Percentiles rank a stretch among this genome's conserved stretches.
These are phyloP conservation scores for Draba incana DNA, from an alignment of 345 rosid genomes.

Conservation along the genomic window DNA sequence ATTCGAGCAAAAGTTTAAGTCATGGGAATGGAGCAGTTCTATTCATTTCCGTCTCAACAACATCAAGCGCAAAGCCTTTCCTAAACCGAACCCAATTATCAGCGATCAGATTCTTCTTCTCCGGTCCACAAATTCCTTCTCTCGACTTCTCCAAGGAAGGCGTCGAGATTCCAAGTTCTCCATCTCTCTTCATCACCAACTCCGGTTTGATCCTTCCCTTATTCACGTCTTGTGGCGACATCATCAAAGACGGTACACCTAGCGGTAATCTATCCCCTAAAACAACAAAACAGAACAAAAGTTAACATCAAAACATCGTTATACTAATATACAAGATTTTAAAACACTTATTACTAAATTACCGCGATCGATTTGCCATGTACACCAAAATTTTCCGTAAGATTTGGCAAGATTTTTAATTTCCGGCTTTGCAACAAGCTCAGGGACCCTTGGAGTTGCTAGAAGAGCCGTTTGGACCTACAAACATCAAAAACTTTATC, in stretches of 20 bases:
- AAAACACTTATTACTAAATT: background rate
- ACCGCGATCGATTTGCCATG: constrained; percentile 89
- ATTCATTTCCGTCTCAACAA: constrained; percentile 53
- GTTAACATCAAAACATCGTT: background rate
- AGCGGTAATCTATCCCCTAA: constrained; percentile 73
- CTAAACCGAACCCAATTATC: constrained; percentile 80
- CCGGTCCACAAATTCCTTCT: constrained; percentile 61
- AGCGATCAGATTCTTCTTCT: constrained; percentile 62
- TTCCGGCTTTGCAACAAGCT: constrained; percentile 63
- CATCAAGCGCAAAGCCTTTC: constrained; percentile 63
- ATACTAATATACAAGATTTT: background rate
- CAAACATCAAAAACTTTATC: background rate
- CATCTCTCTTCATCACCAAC: constrained; percentile 54
- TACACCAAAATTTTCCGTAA: constrained; percentile 92
- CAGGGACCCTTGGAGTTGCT: constrained; percentile 72
- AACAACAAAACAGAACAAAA: background rate
- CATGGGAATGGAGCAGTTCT: constrained; percentile 54
- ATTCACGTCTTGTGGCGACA: constrained; percentile 70
- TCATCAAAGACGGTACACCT: constrained; percentile 68
- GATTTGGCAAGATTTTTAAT: constrained; percentile 64
- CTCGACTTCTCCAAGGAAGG: constrained; percentile 48
- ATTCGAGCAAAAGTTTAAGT: background rate
- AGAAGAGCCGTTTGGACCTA: constrained; percentile 71
- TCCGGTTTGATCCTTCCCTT: constrained; percentile 55
- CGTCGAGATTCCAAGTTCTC: constrained; percentile 51